These are phyloP conservation scores for Podila verticillata DNA, from an alignment of 192 early-diverging fungal genomes.

Conservation along the genomic window DNA sequence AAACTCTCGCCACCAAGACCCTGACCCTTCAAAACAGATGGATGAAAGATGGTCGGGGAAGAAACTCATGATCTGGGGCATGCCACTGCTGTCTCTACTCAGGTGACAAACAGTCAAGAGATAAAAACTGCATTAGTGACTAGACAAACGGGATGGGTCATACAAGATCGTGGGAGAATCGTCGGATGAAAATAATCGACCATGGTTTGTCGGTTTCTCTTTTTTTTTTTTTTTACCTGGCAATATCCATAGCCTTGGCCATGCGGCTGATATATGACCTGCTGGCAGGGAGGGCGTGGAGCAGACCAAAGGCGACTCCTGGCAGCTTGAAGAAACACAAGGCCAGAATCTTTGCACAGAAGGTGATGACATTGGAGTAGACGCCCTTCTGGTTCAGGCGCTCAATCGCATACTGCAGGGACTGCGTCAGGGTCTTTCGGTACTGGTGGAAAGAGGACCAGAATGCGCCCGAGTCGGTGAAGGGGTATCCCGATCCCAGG, in stretches of 20 bases:
- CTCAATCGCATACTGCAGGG: slow-evolving; percentile 56
- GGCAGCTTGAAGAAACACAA: slow-evolving; percentile 62
- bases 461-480: slow-evolving; percentile 41
- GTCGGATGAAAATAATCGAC: too few relatives aligned
- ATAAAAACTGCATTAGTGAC: background rate
- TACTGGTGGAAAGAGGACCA: slow-evolving; percentile 52
- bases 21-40: slow-evolving; percentile 45
- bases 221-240: slow-evolving; percentile 30
- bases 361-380: slow-evolving; percentile 59
- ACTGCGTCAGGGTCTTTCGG: slow-evolving; percentile 37
- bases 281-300: slow-evolving; percentile 54
- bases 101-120: background rate
- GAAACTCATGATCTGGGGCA: slow-evolving; percentile 41
- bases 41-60: slow-evolving; percentile 53
- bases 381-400: slow-evolving; percentile 55
- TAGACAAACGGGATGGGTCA: background rate
- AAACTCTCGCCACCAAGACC: slow-evolving; percentile 53
- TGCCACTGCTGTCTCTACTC: slow-evolving; percentile 28
- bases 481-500: slow-evolving; percentile 43
- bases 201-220: background rate
- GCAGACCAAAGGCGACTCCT: slow-evolving; percentile 53
- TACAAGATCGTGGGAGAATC: too few relatives aligned
- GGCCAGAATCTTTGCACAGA: slow-evolving; percentile 61
- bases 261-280: slow-evolving; percentile 52
- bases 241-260: slow-evolving; percentile 40